Evolutionary conservation across 2,329 filamentous ascomycete species (phyloP), one percentile per base, ranked within the genome.

Genomic region (Escovopsis sp.): DNA sequence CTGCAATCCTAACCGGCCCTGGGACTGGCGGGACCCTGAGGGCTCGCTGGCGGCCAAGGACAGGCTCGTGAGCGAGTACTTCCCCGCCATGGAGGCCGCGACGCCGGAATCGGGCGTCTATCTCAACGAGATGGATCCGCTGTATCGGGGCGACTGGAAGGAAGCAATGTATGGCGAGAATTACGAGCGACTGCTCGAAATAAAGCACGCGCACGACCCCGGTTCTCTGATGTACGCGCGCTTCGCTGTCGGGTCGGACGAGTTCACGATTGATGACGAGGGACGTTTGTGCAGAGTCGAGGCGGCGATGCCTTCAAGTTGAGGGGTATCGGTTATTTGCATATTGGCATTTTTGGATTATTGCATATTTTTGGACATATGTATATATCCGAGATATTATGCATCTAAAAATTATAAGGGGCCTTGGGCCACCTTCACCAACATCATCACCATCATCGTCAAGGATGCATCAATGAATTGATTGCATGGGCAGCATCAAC

Each of bases 131-230:
- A 64, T 60, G 4, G 59, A 68, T 51, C 63, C 35, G 16, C 13
- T 7, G 15, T 34, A 41, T 12, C 37, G 32, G 4, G 32, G 39
- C 2, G 42, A 44, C 39, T 45, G 39, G 43, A 38, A 41, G 29
- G 7, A 29, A 9, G 15, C 38, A 13, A 36, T 45, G 8, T 45
- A 42, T 27, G 43, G 43, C 9, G 15, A 10, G 8, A 65, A 66
- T 41, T 68, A 67, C 44, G 43, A 48, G 1, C 44, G 41, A 3
- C 46, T 68, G 31, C 33, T 57, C 29, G 29, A 25, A 1, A 56
- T 72, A 37, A 73, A 73, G 60, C 47, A 57, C 24, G 61, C 58
- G 48, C 70, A 65, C 48, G 70, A 70, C 50, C 54, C 63, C 12
- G 35, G 54, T 2, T 48, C 52, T 7, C 41, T 72, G 8, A 70